phyloP scores from a whole-genome alignment of 768 basidiomycete species.

The Leccinum barrowsii region DNA sequence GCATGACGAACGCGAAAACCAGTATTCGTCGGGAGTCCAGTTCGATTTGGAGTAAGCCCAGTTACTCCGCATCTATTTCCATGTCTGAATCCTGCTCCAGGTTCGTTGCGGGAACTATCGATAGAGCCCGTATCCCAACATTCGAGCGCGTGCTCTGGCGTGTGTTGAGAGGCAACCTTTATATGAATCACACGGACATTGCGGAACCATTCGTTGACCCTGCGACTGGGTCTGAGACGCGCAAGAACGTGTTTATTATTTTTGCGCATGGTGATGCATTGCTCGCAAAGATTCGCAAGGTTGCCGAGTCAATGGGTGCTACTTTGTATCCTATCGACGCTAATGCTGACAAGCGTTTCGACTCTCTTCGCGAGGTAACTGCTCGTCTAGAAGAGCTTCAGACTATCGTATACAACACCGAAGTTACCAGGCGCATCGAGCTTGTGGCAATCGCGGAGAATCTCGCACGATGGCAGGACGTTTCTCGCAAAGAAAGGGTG shows the following conservation, averaged over 20 bases:
- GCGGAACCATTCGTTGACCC: constrained; percentile 90
- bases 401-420: constrained; percentile 86
- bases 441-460: constrained; percentile 81
- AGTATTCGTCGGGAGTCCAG: constrained; percentile 50
- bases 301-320: constrained; percentile 98
- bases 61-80: neutral
- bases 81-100: constrained; percentile 34
- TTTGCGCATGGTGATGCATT: constrained; percentile 94
- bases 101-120: constrained; percentile 95
- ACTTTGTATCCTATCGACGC: constrained; percentile 96
- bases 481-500: constrained; percentile 92
- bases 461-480: constrained; percentile 88
- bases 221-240: constrained; percentile 72
- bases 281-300: constrained; percentile 94
- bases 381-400: constrained; percentile 89
- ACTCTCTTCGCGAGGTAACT: constrained; percentile 85
- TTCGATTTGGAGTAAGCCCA: constrained; percentile 83
- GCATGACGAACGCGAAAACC: constrained; percentile 80
- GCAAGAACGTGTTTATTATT: constrained; percentile 99
- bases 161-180: constrained; percentile 93
- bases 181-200: constrained; percentile 99
- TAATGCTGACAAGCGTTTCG: constrained; percentile 87
- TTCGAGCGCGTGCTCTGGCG: constrained; percentile 99
- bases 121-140: constrained; percentile 84
- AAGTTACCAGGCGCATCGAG: constrained; percentile 75